Evolutionary conservation across 2,329 filamentous ascomycete genomes (phyloP).

Genomic region (Alternaria longipes): DNA sequence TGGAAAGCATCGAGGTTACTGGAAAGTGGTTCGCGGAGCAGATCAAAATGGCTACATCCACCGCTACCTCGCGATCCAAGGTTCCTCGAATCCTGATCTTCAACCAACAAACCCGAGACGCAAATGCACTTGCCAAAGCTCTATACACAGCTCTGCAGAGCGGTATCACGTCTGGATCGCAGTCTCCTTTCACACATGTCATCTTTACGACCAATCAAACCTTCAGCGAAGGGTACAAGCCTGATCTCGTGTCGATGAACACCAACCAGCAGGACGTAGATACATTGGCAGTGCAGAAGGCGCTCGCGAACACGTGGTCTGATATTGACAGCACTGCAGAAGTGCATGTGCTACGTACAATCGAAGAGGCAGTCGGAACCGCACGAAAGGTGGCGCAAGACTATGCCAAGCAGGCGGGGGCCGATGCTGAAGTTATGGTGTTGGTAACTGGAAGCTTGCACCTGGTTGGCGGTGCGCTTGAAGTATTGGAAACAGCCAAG

Average conservation of each 20-base stretch:
- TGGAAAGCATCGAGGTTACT: constrained; percentile 80
- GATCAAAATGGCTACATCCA: constrained; percentile 48
- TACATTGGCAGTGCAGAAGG: constrained; percentile 71
- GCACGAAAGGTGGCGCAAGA: constrained; percentile 57
- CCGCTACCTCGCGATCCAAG: constrained; percentile 27
- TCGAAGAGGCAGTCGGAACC: constrained; percentile 73
- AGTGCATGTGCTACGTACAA: constrained; percentile 69
- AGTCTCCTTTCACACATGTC: constrained; percentile 71
- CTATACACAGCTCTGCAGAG: constrained; percentile 67
- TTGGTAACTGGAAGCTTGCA: constrained; percentile 86
- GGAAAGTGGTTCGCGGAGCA: constrained; percentile 76
- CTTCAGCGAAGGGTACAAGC: constrained; percentile 68
- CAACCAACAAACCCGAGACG: constrained; percentile 90
- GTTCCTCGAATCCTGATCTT: constrained; percentile 75
- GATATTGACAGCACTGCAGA: constrained; percentile 50
- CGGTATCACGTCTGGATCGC: constrained; percentile 35
- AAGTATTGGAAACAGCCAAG: constrained; percentile 67
- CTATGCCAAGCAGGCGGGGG: constrained; percentile 35
- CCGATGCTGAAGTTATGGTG: constrained; percentile 63
- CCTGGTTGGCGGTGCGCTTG: constrained; percentile 80
- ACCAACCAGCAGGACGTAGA: constrained; percentile 67
- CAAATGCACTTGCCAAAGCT: constrained; percentile 68
- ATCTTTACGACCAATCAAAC: constrained; percentile 84
- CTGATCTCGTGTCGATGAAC: constrained; percentile 71
- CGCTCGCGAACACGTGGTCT: constrained; percentile 68